Percentiles rank a stretch among this genome's conserved stretches.
These are phyloP conservation scores for Fusarium denticulatum DNA, from an alignment of 2,329 filamentous ascomycete species.

Conservation along the genomic window DNA sequence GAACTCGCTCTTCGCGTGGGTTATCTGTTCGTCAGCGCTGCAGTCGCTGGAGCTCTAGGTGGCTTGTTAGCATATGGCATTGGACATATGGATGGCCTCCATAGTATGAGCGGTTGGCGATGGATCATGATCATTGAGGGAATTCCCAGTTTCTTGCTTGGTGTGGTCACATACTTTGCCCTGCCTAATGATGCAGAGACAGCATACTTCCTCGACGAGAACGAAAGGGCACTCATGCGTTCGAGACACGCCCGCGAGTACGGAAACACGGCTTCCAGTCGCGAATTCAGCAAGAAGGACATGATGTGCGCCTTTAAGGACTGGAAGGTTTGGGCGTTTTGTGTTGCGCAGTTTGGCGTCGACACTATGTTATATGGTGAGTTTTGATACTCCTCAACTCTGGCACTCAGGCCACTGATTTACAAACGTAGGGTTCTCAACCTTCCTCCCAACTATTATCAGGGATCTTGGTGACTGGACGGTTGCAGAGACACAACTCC, in stretches of 20 bases:
- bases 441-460: conserved; percentile 84
- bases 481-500: conserved; percentile 73
- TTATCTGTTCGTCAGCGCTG: conserved; percentile 77
- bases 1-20: conserved; percentile 78
- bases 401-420: not conserved
- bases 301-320: conserved; percentile 74
- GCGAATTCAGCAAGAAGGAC: conserved; percentile 65
- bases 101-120: conserved; percentile 73
- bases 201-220: conserved; percentile 67
- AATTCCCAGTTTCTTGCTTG: conserved; percentile 53
- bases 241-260: conserved; percentile 53
- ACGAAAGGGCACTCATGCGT: conserved; percentile 74
- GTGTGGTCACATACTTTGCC: conserved; percentile 47
- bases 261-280: conserved; percentile 58
- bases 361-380: conserved; percentile 78
- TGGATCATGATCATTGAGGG: conserved; percentile 73
- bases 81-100: conserved; percentile 74
- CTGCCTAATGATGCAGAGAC: conserved; percentile 56
- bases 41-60: conserved; percentile 76
- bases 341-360: conserved; percentile 74
- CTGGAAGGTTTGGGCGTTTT: conserved; percentile 80
- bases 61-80: conserved; percentile 80
- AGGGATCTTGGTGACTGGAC: conserved; percentile 72
- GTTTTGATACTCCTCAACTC: not conserved
- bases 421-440: conserved; percentile 68